Conservation (phyloP, 495 filamentous ascomycete species). For the Staphylotrichum longicolle region DNA sequence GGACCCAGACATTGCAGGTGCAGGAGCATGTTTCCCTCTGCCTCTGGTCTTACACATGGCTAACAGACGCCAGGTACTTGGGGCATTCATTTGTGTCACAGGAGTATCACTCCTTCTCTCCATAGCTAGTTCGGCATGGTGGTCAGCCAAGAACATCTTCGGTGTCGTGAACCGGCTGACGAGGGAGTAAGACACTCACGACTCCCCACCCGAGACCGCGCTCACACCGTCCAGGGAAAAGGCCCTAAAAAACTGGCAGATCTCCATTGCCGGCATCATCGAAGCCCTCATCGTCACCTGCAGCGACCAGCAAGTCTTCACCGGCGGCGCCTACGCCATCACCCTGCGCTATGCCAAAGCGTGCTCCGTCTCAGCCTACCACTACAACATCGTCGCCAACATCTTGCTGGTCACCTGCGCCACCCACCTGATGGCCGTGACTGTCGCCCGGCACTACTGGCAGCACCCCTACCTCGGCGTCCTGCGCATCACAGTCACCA, state of each 20-base stretch:
- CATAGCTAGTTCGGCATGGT: conserved; percentile 24
- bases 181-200: not conserved
- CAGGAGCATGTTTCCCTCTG: conserved; percentile 21
- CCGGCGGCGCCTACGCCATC: conserved; percentile 39
- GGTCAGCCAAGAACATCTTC: conserved; percentile 26
- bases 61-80: conserved; percentile 20
- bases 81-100: conserved; percentile 26
- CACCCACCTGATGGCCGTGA: conserved; percentile 41
- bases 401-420: conserved; percentile 42
- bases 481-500: conserved; percentile 31
- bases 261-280: conserved; percentile 33
- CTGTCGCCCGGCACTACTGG: conserved; percentile 39
- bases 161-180: not conserved
- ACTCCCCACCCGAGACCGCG: no score
- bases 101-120: conserved; percentile 17
- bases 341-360: conserved; percentile 38
- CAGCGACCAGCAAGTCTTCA: conserved; percentile 46
- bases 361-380: conserved; percentile 43
- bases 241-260: not conserved
- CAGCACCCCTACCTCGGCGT: conserved; percentile 29
- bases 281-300: conserved; percentile 39
- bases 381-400: conserved; percentile 45
- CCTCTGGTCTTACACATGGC: not conserved
- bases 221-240: conserved; percentile 14
- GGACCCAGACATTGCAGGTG: conserved; percentile 29